Conservation (phyloP, 768 basidiomycete species). For the Pisolithus albus region DNA sequence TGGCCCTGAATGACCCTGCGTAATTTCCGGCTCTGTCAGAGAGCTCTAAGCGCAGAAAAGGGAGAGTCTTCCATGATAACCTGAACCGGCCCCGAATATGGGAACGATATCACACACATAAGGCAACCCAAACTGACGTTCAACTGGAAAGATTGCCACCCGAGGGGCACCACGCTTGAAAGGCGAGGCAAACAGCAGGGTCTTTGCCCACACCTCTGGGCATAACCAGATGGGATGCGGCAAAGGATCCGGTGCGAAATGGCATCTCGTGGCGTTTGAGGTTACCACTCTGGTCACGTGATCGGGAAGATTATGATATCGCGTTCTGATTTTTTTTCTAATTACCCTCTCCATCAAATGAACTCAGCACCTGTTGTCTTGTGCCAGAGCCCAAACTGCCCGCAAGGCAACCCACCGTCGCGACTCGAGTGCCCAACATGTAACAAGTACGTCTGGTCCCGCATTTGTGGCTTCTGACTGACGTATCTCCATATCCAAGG, state of each 20-base stretch:
- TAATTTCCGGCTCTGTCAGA: no score
- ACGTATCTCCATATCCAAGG: slow-evolving; percentile 33
- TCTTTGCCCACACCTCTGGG: neutral
- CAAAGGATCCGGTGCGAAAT: no score
- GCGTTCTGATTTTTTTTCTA: neutral
- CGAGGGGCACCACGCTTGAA: slow-evolving; percentile 18
- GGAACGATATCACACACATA: no score
- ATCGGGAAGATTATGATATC: neutral
- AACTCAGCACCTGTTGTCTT: slow-evolving; percentile 30
- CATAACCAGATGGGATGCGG: no score
- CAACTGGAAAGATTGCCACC: slow-evolving; percentile 1
- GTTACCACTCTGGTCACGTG: neutral
- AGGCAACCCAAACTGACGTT: slow-evolving; percentile 6
- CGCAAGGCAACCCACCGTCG: slow-evolving; percentile 79
- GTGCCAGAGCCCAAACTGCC: slow-evolving; percentile 68
- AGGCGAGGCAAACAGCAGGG: slow-evolving; percentile 9
- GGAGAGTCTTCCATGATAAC: no score
- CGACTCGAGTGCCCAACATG: slow-evolving; percentile 91
- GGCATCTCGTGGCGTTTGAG: no score
- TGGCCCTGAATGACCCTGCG: no score
- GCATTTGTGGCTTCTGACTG: neutral
- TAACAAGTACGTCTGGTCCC: slow-evolving; percentile 59
- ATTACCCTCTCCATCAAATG: slow-evolving; percentile 23
- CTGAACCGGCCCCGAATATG: no score
- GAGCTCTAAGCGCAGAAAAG: no score